phyloP scores from a whole-genome alignment of 495 filamentous ascomycete species.

The Lasiosphaeriaceae sp. region DNA sequence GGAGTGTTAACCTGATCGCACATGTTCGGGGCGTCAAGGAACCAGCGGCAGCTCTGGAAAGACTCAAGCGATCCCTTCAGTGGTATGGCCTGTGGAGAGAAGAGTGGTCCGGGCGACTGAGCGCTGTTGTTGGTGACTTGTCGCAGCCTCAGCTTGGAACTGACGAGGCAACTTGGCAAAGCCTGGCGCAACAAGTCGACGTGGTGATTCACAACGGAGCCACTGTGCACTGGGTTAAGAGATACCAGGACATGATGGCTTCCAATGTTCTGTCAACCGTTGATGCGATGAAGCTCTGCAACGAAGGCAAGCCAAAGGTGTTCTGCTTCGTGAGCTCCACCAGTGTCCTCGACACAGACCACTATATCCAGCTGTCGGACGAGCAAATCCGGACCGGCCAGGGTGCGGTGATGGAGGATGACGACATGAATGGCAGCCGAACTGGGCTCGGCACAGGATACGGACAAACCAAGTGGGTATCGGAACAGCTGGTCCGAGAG shows the following conservation, averaged over 20 bases:
- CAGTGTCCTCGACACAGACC: constrained; percentile 71
- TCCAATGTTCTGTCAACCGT: constrained; percentile 82
- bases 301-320: constrained; percentile 70
- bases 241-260: constrained; percentile 69
- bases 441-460: constrained; percentile 66
- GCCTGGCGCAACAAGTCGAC: constrained; percentile 62
- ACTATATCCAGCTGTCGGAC: constrained; percentile 72
- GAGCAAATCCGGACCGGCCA: constrained; percentile 45
- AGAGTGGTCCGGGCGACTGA: constrained; percentile 60
- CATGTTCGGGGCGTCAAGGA: constrained; percentile 67
- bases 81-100: constrained; percentile 81
- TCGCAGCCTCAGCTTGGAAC: constrained; percentile 69
- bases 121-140: constrained; percentile 69
- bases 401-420: constrained; percentile 43
- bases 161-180: constrained; percentile 56
- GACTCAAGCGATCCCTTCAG: constrained; percentile 51
- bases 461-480: constrained; percentile 74
- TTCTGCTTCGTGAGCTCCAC: constrained; percentile 87
- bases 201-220: constrained; percentile 91
- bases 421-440: constrained; percentile 46
- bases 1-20: constrained; percentile 64
- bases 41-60: constrained; percentile 41
- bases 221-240: constrained; percentile 78
- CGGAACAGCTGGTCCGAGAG: constrained; percentile 74
- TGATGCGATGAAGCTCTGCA: constrained; percentile 72